Percentiles rank a stretch among this genome's conserved stretches.
Evolutionary conservation across 2,329 filamentous ascomycete genomes (phyloP).

Genomic region (Shiraia sp.): DNA sequence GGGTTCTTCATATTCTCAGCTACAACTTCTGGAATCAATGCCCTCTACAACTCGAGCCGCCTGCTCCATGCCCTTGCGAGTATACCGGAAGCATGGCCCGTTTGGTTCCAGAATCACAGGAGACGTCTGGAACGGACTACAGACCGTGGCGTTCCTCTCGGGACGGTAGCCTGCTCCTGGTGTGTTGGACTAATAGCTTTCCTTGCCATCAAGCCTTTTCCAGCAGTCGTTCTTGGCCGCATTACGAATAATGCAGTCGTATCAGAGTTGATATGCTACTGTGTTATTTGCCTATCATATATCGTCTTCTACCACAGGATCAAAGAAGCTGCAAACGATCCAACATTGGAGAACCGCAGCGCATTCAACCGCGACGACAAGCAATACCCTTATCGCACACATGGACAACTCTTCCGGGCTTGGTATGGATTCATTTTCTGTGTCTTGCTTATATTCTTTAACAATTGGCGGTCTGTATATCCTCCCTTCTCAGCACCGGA

Average conservation of each 20-base stretch:
- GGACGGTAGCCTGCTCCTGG: constrained; percentile 45
- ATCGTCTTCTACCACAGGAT: constrained; percentile 38
- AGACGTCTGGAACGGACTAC: constrained; percentile 42
- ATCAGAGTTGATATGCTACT: constrained; percentile 44
- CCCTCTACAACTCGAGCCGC: constrained; percentile 49
- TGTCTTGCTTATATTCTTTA: constrained; percentile 28
- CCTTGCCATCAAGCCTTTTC: constrained; percentile 36
- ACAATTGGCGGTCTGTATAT: constrained; percentile 31
- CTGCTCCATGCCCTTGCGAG: constrained; percentile 50
- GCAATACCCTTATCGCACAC: constrained; percentile 32
- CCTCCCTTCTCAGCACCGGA: constrained; percentile 15
- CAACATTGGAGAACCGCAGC: constrained; percentile 27
- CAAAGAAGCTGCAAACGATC: constrained; percentile 27
- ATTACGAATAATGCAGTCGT: constrained; percentile 43
- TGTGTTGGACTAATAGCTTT: constrained; percentile 45
- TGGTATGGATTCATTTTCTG: constrained; percentile 32
- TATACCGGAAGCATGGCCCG: constrained; percentile 47
- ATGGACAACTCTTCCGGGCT: constrained; percentile 30
- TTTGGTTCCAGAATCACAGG: constrained; percentile 39
- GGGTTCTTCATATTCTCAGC: constrained; percentile 53
- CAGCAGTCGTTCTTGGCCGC: constrained; percentile 33
- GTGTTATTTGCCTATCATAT: constrained; percentile 39
- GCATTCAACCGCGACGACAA: constrained; percentile 34
- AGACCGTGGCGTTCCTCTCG: constrained; percentile 43
- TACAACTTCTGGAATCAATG: constrained; percentile 48